Evolutionary conservation across 306 rosid genomes (phyloP), one percentile per base, ranked within the genome.

Genomic region (Castanea crenata): DNA sequence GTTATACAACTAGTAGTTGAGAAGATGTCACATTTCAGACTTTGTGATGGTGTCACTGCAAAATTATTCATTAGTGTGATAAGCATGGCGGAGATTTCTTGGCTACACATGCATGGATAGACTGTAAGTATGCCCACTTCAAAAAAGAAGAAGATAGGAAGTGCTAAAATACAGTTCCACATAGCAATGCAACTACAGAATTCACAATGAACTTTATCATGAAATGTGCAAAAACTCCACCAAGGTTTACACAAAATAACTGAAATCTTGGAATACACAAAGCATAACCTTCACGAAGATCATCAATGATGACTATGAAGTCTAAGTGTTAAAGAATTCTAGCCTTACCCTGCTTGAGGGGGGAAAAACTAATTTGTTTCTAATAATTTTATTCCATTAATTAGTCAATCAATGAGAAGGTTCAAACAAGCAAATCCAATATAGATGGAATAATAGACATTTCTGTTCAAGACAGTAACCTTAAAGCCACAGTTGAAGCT

Each of bases 1-100:
- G 71, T 19, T 34, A 67, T 32, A 67, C 51, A 67, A 67, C 71
- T 67, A 67, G 49, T 8, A 67, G 51, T 18, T 67, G 71, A 67
- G 34, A 34, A 34, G 51, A 34, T 10, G 11, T 65, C 49, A 65
- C 25, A 19, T 19, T 19, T 12, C 69, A 63, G 14, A 11, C 2
- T 20, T 13, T 13, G 18, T 25, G 19, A 5, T 13, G 29, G 5
- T 63, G 10, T 63, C 20, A 4, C n/a, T 15, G 9, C 69, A 13
- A 63, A 63, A 13, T 27, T 63, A 63, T 32, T 29, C 38, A 29
- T 25, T 63, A 1, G 65, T 7, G 9, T 59, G 65, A 59, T 61
- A 23, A 61, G 18, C 14, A 61, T 23, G 4, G 14, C 2, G 67
- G 25, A 13, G 6, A 21, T 61, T 61, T 21, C 32, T 29, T 29